Conservation (phyloP, 345 rosid species). For the Geranium rotundifolium region DNA sequence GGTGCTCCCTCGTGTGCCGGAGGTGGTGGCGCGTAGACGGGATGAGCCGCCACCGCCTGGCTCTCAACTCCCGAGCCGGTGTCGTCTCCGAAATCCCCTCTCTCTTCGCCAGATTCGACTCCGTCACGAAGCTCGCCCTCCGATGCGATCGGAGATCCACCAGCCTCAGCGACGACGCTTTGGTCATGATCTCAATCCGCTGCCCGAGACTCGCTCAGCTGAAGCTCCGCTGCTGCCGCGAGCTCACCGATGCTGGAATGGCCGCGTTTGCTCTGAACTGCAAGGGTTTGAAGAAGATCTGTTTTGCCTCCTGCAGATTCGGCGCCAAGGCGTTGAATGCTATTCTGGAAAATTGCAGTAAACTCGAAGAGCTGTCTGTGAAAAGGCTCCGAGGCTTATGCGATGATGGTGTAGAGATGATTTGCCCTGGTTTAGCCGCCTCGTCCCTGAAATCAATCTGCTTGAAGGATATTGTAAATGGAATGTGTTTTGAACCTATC, state of each 20-base stretch:
- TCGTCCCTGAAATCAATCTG: conserved; percentile 46
- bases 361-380: conserved; percentile 47
- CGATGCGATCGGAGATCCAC: conserved; percentile 56
- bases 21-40: conserved; percentile 83
- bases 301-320: conserved; percentile 69
- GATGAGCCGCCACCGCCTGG: conserved; percentile 52
- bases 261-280: conserved; percentile 45
- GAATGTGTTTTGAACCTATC: conserved; percentile 56
- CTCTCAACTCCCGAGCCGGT: conserved; percentile 53
- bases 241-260: conserved; percentile 69
- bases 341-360: conserved; percentile 44
- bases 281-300: conserved; percentile 46
- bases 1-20: conserved; percentile 60
- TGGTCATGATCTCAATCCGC: conserved; percentile 40
- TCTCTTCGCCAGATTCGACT: conserved; percentile 55
- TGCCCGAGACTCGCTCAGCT: conserved; percentile 60
- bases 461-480: conserved; percentile 72
- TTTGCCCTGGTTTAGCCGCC: conserved; percentile 28
- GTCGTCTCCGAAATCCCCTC: conserved; percentile 28
- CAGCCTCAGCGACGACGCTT: conserved; percentile 56
- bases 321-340: conserved; percentile 69
- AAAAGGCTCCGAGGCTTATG: conserved; percentile 56
- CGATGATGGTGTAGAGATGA: conserved; percentile 30
- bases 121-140: conserved; percentile 62
- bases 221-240: conserved; percentile 93